Evolutionary conservation across 805 yeast genomes (phyloP).

Genomic region (Cyberlindnera veronae): DNA sequence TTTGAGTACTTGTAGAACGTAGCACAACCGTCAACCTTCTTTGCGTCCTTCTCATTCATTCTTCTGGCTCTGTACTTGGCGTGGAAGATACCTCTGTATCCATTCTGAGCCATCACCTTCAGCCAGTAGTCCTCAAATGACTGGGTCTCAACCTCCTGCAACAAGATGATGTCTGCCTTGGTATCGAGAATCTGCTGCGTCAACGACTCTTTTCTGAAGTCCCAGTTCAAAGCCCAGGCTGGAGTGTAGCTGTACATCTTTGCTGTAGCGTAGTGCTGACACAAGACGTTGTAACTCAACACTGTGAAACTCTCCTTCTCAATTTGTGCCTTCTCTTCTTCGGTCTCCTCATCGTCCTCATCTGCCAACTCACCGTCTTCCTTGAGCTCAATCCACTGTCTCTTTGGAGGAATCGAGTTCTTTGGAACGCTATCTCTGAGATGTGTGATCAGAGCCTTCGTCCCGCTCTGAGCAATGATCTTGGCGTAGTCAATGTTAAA

Average conservation of each 20-base stretch:
- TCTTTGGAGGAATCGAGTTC: slow-evolving; percentile 59
- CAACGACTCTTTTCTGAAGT: slow-evolving; percentile 74
- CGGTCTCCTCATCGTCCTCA: slow-evolving; percentile 25
- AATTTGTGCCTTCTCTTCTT: slow-evolving; percentile 26
- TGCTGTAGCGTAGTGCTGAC: slow-evolving; percentile 94
- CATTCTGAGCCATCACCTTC: slow-evolving; percentile 65
- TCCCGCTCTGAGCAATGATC: slow-evolving; percentile 75
- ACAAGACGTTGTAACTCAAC: slow-evolving; percentile 84
- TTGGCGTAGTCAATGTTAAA: slow-evolving; percentile 62
- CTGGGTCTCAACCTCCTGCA: slow-evolving; percentile 92
- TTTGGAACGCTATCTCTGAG: slow-evolving; percentile 81
- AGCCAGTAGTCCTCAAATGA: slow-evolving; percentile 85
- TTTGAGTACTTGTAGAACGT: slow-evolving; percentile 71
- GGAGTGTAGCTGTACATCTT: slow-evolving; percentile 93
- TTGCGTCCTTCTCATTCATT: slow-evolving; percentile 74
- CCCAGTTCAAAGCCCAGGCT: slow-evolving; percentile 96
- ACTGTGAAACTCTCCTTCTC: slow-evolving; percentile 59
- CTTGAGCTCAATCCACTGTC: slow-evolving; percentile 80
- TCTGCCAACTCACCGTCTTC: slow-evolving; percentile 64
- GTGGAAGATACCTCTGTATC: slow-evolving; percentile 79
- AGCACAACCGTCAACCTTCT: slow-evolving; percentile 98
- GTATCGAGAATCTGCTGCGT: slow-evolving; percentile 65
- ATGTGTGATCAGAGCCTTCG: slow-evolving; percentile 74
- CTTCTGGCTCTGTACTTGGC: slow-evolving; percentile 92
- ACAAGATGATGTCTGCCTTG: slow-evolving; percentile 76